Conservation (phyloP, 2,329 filamentous ascomycete genomes). For the Bipolaris gigantea region DNA sequence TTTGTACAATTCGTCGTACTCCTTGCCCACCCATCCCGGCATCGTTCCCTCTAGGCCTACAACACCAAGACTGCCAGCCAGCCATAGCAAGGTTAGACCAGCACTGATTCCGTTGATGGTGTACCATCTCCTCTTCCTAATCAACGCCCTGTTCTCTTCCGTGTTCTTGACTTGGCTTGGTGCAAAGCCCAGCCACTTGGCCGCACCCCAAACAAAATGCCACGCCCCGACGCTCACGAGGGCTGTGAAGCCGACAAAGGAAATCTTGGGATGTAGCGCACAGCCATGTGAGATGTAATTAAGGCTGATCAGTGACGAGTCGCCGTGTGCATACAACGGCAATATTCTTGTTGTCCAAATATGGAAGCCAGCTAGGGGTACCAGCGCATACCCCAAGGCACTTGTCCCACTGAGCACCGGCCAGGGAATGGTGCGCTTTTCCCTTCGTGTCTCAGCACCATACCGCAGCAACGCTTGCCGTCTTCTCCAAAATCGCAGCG, state of each 20-base stretch:
- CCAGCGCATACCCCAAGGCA: slow-evolving; percentile 70
- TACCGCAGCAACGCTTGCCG: slow-evolving; percentile 73
- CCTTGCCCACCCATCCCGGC: slow-evolving; percentile 75
- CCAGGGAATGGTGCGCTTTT: slow-evolving; percentile 61
- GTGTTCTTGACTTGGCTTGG: slow-evolving; percentile 58
- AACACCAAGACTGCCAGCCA: slow-evolving; percentile 76
- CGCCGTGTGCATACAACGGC: slow-evolving; percentile 76
- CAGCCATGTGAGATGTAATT: slow-evolving; percentile 86
- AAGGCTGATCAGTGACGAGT: slow-evolving; percentile 81
- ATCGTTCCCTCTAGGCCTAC: slow-evolving; percentile 71
- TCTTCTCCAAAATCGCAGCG: slow-evolving; percentile 73
- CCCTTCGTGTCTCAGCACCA: slow-evolving; percentile 65
- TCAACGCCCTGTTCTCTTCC: slow-evolving; percentile 54
- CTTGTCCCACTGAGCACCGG: slow-evolving; percentile 71
- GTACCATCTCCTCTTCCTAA: slow-evolving; percentile 69
- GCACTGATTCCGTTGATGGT: slow-evolving; percentile 67
- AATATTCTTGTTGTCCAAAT: slow-evolving; percentile 74
- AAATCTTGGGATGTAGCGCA: slow-evolving; percentile 65
- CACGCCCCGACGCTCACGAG: slow-evolving; percentile 69
- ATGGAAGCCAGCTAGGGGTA: slow-evolving; percentile 69
- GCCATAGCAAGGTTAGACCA: slow-evolving; percentile 69
- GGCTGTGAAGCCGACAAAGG: slow-evolving; percentile 69
- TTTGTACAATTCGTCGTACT: slow-evolving; percentile 75
- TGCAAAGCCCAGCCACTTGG: slow-evolving; percentile 74
- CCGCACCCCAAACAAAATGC: slow-evolving; percentile 82